These are phyloP conservation scores for Trypanosoma platydactyli DNA, from an alignment of 208 protist genomes.

Conservation along the genomic window DNA sequence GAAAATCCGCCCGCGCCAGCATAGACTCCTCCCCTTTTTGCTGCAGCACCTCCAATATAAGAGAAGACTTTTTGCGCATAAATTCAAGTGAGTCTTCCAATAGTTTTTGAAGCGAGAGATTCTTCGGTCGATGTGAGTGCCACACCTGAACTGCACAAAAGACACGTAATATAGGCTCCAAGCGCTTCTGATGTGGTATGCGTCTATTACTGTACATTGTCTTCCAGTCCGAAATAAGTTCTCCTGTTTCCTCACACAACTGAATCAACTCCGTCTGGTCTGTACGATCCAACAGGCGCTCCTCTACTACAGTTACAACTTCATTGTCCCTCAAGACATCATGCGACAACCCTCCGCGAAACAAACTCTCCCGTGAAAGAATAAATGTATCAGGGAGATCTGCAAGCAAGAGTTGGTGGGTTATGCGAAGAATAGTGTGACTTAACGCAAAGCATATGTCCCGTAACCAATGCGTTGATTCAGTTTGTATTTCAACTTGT, in stretches of 20 bases:
- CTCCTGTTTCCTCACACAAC: constrained; percentile 21
- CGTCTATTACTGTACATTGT: constrained; percentile 26
- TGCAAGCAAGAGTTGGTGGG: constrained; percentile 30
- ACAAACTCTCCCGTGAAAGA: constrained; percentile 33
- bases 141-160: constrained; percentile 34
- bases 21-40: constrained; percentile 63
- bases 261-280: constrained; percentile 24
- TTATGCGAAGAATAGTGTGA: constrained; percentile 59
- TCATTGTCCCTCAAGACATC: constrained; percentile 26
- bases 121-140: constrained; percentile 23
- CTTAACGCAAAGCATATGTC: constrained; percentile 69
- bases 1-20: constrained; percentile 63
- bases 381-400: constrained; percentile 23
- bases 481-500: constrained; percentile 42
- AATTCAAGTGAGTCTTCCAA: constrained; percentile 49
- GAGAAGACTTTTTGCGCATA: constrained; percentile 64
- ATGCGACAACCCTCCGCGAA: constrained; percentile 43
- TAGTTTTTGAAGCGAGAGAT: constrained; percentile 40
- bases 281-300: constrained; percentile 14
- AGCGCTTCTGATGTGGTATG: constrained; percentile 25
- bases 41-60: constrained; percentile 84
- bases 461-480: constrained; percentile 68
- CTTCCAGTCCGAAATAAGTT: constrained; percentile 27
- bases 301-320: neutral
- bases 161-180: constrained; percentile 34